Evolutionary conservation across 2,329 filamentous ascomycete genomes (phyloP).

Genomic region (Fusarium transvaalense): DNA sequence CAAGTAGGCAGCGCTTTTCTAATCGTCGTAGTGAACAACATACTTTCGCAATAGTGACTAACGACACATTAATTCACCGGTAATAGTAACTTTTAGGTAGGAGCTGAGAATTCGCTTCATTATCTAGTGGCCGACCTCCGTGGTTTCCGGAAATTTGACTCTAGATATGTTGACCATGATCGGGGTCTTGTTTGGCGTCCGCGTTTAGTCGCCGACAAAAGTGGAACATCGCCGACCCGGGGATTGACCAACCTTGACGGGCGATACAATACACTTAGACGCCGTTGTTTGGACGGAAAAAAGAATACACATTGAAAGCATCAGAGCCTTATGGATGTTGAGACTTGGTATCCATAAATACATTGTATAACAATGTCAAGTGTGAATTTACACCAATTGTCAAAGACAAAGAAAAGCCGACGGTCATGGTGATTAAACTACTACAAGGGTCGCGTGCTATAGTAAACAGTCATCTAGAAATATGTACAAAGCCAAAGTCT

Average conservation of each 20-base stretch:
- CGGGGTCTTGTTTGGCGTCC: constrained; percentile 22
- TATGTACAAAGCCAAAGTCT: too few relatives aligned
- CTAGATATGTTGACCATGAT: neutral
- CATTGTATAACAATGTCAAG: too few relatives aligned
- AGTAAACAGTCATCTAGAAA: too few relatives aligned
- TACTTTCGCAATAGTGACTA: neutral
- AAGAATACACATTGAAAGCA: neutral
- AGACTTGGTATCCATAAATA: too few relatives aligned
- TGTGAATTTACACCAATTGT: too few relatives aligned
- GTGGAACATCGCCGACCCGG: neutral
- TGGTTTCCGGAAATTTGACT: neutral
- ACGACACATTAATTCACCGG: neutral
- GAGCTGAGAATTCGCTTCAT: rapidly evolving
- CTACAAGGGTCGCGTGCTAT: too few relatives aligned
- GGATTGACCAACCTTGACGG: neutral
- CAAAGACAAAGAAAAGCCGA: too few relatives aligned
- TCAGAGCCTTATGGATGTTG: neutral
- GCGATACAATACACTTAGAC: neutral
- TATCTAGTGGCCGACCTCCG: constrained; percentile 6
- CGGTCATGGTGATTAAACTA: too few relatives aligned
- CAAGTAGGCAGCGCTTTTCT: neutral
- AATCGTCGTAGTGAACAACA: neutral
- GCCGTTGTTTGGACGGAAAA: neutral
- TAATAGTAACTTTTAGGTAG: neutral
- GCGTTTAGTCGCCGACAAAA: constrained; percentile 10